Percentiles rank a stretch among this genome's conserved stretches.
These are phyloP conservation scores for Colletotrichum ledebouriae DNA, from an alignment of 2,329 filamentous ascomycete genomes.

Conservation along the genomic window DNA sequence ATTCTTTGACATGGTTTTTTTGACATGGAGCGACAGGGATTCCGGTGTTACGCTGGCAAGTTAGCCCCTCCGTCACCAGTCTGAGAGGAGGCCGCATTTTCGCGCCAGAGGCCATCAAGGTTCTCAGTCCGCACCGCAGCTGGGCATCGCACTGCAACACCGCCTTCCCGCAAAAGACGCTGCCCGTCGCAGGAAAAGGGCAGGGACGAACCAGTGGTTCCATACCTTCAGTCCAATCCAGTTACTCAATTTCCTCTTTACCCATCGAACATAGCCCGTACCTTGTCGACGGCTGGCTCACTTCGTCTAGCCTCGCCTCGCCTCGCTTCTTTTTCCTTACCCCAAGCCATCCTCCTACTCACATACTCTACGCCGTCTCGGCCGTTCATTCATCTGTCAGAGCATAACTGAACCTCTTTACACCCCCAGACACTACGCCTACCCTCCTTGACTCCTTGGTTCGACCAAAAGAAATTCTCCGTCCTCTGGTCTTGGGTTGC, in stretches of 20 bases:
- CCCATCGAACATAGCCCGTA: neutral
- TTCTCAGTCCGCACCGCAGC: slow-evolving; percentile 37
- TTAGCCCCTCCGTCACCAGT: slow-evolving; percentile 40
- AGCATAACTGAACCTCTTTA: slow-evolving; percentile 24
- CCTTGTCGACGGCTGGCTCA: slow-evolving; percentile 27
- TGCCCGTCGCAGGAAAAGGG: neutral
- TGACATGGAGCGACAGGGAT: slow-evolving; percentile 36
- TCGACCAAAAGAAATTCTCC: slow-evolving; percentile 8
- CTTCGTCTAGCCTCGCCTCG: slow-evolving; percentile 17
- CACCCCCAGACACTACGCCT: slow-evolving; percentile 24
- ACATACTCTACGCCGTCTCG: slow-evolving; percentile 14
- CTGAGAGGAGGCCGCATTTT: slow-evolving; percentile 40
- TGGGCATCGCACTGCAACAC: slow-evolving; percentile 36
- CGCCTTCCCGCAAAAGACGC: slow-evolving; percentile 30
- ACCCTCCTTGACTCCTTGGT: slow-evolving; percentile 17
- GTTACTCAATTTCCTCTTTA: neutral
- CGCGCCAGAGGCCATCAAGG: slow-evolving; percentile 40
- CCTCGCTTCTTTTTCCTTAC: slow-evolving; percentile 14
- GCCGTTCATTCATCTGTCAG: neutral
- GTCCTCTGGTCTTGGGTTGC: slow-evolving; percentile 25
- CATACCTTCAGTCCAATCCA: slow-evolving; percentile 10
- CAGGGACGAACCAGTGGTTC: slow-evolving; percentile 7
- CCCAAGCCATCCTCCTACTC: slow-evolving; percentile 12
- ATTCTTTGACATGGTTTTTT: slow-evolving; percentile 26
- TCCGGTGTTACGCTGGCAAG: slow-evolving; percentile 37